Evolutionary conservation across 2,329 filamentous ascomycete genomes (phyloP).

Genomic region (Fusarium succisae): DNA sequence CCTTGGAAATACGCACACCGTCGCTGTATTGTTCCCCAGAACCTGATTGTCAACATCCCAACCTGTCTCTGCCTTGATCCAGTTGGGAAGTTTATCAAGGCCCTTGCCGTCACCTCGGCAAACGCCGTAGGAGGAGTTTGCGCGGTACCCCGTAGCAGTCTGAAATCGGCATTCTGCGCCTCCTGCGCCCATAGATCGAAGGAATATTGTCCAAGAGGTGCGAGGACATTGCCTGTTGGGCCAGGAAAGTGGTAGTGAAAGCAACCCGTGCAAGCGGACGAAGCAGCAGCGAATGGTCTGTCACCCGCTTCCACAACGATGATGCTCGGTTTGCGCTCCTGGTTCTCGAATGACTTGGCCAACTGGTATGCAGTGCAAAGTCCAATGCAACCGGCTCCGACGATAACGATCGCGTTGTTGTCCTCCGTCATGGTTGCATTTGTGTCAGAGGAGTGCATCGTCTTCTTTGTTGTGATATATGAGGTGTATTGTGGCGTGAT

Average conservation of each 20-base stretch:
- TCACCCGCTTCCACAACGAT: fast-evolving
- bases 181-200: not conserved
- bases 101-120: not conserved
- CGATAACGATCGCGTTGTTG: fast-evolving
- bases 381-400: not conserved
- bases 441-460: not conserved
- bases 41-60: not conserved
- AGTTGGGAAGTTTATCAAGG: not conserved
- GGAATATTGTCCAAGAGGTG: not conserved
- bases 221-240: fast-evolving
- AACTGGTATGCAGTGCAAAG: not conserved
- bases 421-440: not conserved
- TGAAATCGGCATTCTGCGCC: not conserved
- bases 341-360: not conserved
- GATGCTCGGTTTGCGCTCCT: not conserved
- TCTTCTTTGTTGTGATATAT: not conserved
- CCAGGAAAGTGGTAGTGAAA: not conserved
- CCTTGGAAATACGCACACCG: fast-evolving
- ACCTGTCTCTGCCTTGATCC: not conserved
- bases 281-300: not conserved
- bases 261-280: not conserved
- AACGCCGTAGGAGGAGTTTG: not conserved
- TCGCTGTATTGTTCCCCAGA: not conserved
- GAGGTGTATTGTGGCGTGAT: not conserved
- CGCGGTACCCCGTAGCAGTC: not conserved